A percentile compares a stretch with the other conserved stretches of the same genome.
Evolutionary conservation across 495 filamentous ascomycete genomes (phyloP).

Genomic region (Penicillium nucicola): DNA sequence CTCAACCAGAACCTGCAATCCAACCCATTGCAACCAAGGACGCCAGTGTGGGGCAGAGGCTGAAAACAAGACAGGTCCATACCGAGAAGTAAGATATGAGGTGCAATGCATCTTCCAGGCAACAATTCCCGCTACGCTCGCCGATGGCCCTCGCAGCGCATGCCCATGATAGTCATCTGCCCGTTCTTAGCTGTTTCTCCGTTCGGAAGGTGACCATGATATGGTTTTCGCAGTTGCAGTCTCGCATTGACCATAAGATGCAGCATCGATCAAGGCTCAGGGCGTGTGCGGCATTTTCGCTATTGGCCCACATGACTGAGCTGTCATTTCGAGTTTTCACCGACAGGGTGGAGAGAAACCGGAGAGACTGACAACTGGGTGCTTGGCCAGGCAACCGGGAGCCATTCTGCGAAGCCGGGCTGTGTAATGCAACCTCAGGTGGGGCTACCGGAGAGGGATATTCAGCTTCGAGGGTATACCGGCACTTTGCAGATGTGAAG

Average conservation of each 20-base stretch:
- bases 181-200: too few relatives aligned
- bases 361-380: conserved; percentile 2
- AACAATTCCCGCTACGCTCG: too few relatives aligned
- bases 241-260: neutral
- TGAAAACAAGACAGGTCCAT: too few relatives aligned
- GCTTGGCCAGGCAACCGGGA: too few relatives aligned
- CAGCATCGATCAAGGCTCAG: neutral
- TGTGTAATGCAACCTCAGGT: neutral
- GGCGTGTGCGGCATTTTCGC: conserved; percentile 6
- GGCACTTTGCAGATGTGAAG: conserved; percentile 3
- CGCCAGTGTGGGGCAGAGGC: too few relatives aligned
- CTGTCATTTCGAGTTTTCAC: neutral
- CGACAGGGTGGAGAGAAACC: neutral
- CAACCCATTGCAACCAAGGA: too few relatives aligned
- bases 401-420: neutral
- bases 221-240: conserved; percentile 1
- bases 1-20: too few relatives aligned
- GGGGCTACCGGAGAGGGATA: neutral
- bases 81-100: too few relatives aligned
- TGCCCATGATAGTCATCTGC: too few relatives aligned
- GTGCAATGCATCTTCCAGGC: conserved; percentile 20
- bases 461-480: conserved; percentile 1
- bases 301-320: conserved; percentile 3
- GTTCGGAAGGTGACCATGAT: too few relatives aligned
- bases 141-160: too few relatives aligned